These are phyloP conservation scores for Hibiscus tridactylites DNA, from an alignment of 345 rosid genomes.

Conservation along the genomic window DNA sequence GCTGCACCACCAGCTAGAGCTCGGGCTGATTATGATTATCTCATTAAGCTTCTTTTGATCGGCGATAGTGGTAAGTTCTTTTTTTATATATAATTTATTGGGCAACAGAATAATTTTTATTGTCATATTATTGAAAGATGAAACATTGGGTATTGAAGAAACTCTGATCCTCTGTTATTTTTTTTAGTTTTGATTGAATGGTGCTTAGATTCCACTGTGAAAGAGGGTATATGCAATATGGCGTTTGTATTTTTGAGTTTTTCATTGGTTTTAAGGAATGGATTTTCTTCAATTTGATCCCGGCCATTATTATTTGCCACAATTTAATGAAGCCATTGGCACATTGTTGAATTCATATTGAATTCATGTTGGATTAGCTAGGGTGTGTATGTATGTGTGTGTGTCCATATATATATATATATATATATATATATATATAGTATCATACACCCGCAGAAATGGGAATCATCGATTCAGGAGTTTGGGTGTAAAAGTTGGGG, in stretches of 20 bases:
- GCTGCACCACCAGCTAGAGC: slow-evolving; percentile 75
- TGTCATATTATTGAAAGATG: neutral
- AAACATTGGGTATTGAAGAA: neutral
- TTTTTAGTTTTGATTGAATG: neutral
- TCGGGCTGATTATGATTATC: slow-evolving; percentile 71
- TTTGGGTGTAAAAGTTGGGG: neutral
- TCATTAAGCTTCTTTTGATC: slow-evolving; percentile 70
- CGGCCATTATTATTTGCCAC: neutral
- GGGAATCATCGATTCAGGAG: too few species aligned
- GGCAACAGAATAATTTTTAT: neutral
- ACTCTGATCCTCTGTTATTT: neutral
- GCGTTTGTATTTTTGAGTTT: neutral
- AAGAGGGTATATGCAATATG: neutral
- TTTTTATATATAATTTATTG: neutral
- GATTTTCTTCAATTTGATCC: neutral
- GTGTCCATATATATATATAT: too few species aligned
- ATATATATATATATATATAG: neutral
- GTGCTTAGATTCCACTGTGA: neutral
- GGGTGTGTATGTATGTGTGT: neutral
- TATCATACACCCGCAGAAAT: neutral
- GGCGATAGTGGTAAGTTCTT: slow-evolving; percentile 55
- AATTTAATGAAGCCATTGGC: neutral
- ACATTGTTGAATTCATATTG: neutral
- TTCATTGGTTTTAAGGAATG: slow-evolving; percentile 5
- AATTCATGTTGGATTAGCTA: neutral